phyloP scores from a whole-genome alignment of 1,139 yeast species.

The Candida mesenterica region DNA sequence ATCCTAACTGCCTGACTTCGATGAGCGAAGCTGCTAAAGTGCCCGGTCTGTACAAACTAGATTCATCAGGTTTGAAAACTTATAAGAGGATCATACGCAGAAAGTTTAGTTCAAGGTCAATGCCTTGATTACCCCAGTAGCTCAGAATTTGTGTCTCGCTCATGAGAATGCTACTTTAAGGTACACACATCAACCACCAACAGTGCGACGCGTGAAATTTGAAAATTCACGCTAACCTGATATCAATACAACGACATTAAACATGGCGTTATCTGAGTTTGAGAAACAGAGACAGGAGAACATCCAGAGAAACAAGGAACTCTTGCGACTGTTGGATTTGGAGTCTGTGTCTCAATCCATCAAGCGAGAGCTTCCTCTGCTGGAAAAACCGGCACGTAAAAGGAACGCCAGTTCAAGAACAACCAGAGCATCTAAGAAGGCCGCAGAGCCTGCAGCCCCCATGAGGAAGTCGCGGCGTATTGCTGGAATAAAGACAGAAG shows the following conservation, averaged over 20 bases:
- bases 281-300: slow-evolving; percentile 66
- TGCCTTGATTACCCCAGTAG: no score
- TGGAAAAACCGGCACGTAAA: slow-evolving; percentile 22
- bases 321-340: slow-evolving; percentile 37
- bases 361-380: slow-evolving; percentile 24
- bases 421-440: slow-evolving; percentile 15
- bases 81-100: no score
- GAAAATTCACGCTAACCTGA: background rate
- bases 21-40: no score
- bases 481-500: slow-evolving; percentile 57
- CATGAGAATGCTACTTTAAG: background rate
- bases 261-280: slow-evolving; percentile 52
- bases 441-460: slow-evolving; percentile 39
- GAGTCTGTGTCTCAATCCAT: slow-evolving; percentile 35
- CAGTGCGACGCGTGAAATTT: slow-evolving; percentile 3
- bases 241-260: no score
- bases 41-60: no score
- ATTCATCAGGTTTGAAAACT: no score
- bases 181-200: no score
- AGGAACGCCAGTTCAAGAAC: slow-evolving; percentile 14
- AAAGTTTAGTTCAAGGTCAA: no score
- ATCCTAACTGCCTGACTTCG: no score
- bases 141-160: background rate
- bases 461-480: slow-evolving; percentile 63
- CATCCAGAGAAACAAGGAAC: slow-evolving; percentile 41